These are phyloP conservation scores for Lepidium didymum DNA, from an alignment of 345 rosid species.

Conservation along the genomic window DNA sequence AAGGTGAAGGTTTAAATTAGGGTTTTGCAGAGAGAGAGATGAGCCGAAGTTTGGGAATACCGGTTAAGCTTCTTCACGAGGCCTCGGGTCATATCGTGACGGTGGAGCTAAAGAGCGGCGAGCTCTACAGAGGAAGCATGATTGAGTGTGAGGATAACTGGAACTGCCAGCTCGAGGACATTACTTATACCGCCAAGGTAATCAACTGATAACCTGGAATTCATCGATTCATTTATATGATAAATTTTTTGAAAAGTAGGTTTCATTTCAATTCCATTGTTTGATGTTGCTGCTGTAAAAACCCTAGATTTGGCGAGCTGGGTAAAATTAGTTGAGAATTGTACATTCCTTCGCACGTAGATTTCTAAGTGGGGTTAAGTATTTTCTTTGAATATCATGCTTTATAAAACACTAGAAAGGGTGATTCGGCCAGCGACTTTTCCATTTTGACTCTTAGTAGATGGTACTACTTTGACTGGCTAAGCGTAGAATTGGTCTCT, in stretches of 20 bases:
- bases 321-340: neutral
- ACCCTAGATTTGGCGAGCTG: slow-evolving; percentile 23
- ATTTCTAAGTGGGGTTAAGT: neutral
- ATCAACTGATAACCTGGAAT: neutral
- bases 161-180: slow-evolving; percentile 85
- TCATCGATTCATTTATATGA: neutral
- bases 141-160: slow-evolving; percentile 90
- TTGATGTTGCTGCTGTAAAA: neutral
- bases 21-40: slow-evolving; percentile 38
- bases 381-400: neutral
- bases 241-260: neutral
- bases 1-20: slow-evolving; percentile 27
- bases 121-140: slow-evolving; percentile 87
- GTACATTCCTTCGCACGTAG: neutral
- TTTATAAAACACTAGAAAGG: neutral
- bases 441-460: neutral
- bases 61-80: slow-evolving; percentile 84
- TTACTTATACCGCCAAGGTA: slow-evolving; percentile 76
- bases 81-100: slow-evolving; percentile 79
- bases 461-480: neutral
- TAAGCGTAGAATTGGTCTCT: neutral
- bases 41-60: slow-evolving; percentile 87
- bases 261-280: neutral
- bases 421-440: neutral
- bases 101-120: slow-evolving; percentile 85